Evolutionary conservation across 2,329 filamentous ascomycete species (phyloP).

Genomic region (Fusarium udum): DNA sequence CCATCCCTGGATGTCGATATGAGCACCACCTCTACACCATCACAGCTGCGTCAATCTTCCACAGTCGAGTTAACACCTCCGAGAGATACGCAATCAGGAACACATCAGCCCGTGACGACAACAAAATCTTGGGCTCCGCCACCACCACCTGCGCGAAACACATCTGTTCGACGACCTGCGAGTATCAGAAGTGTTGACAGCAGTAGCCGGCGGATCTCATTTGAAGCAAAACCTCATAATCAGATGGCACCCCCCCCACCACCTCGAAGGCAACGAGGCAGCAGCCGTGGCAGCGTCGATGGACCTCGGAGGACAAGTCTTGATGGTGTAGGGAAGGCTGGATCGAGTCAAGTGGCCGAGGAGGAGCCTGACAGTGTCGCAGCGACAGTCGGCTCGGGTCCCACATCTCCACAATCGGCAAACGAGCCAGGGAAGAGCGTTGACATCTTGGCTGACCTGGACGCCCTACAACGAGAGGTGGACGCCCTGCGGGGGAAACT

Average conservation of each 20-base stretch:
- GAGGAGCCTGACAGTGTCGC: constrained; percentile 16
- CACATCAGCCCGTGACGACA: constrained; percentile 7
- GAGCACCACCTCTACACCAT: constrained; percentile 6
- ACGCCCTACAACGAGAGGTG: constrained; percentile 77
- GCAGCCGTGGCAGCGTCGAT: constrained; percentile 57
- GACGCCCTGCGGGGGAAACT: constrained; percentile 65
- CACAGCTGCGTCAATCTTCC: constrained; percentile 17
- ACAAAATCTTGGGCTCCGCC: constrained; percentile 48
- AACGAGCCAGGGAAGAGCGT: constrained; percentile 48
- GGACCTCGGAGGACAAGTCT: constrained; percentile 48
- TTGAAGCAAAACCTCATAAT: constrained; percentile 44
- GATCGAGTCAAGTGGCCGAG: constrained; percentile 29
- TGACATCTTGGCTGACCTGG: constrained; percentile 77
- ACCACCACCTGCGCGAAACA: constrained; percentile 57
- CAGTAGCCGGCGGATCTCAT: constrained; percentile 42
- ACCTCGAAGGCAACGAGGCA: constrained; percentile 60
- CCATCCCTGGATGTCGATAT: constrained; percentile 33
- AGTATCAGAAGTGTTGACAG: constrained; percentile 56
- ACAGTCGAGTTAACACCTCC: constrained; percentile 13
- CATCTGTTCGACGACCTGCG: constrained; percentile 55
- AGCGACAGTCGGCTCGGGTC: constrained; percentile 15
- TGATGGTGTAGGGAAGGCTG: constrained; percentile 41
- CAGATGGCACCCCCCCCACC: constrained; percentile 55
- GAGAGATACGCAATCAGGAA: constrained; percentile 26
- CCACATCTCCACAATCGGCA: constrained; percentile 30